These are phyloP conservation scores for Colletotrichum agaves DNA, from an alignment of 2,329 filamentous ascomycete species.

Conservation along the genomic window DNA sequence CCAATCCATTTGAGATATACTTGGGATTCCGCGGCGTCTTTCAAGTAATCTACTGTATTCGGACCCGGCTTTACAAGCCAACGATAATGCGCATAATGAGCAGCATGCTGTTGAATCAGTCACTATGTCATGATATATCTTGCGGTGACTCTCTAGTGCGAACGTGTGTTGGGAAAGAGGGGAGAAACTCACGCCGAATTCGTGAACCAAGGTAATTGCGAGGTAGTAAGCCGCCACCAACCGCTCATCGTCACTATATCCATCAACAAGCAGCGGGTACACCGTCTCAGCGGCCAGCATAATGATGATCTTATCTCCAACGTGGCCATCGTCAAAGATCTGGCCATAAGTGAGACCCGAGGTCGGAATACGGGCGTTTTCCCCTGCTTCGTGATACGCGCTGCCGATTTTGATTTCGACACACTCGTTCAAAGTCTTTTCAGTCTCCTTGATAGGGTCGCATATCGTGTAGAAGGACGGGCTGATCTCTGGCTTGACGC, in stretches of 20 bases:
- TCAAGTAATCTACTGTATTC: not conserved
- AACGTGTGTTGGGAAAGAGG: not conserved
- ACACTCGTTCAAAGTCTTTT: not conserved
- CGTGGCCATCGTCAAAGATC: not conserved
- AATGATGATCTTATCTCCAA: constrained; percentile 16
- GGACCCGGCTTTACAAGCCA: not conserved
- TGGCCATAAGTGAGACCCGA: not conserved
- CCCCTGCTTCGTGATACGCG: not conserved
- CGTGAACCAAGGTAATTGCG: constrained; percentile 42
- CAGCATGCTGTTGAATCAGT: constrained; percentile 15
- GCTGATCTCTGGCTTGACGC: not conserved
- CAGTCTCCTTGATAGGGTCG: not conserved
- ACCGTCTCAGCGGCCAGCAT: constrained; percentile 38
- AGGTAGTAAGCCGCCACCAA: constrained; percentile 40
- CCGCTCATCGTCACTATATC: constrained; percentile 43
- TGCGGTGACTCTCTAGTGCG: not conserved
- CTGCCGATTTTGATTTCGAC: constrained; percentile 17
- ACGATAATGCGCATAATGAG: constrained; percentile 2
- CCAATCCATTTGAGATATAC: too few relatives aligned
- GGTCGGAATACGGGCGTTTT: not conserved
- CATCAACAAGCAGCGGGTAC: constrained; percentile 41
- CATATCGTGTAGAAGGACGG: not conserved
- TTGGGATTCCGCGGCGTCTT: too few relatives aligned
- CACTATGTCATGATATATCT: not conserved
- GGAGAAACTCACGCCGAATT: constrained; percentile 43